Evolutionary conservation across 768 basidiomycete species (phyloP).

Genomic region (Collybia nuda): DNA sequence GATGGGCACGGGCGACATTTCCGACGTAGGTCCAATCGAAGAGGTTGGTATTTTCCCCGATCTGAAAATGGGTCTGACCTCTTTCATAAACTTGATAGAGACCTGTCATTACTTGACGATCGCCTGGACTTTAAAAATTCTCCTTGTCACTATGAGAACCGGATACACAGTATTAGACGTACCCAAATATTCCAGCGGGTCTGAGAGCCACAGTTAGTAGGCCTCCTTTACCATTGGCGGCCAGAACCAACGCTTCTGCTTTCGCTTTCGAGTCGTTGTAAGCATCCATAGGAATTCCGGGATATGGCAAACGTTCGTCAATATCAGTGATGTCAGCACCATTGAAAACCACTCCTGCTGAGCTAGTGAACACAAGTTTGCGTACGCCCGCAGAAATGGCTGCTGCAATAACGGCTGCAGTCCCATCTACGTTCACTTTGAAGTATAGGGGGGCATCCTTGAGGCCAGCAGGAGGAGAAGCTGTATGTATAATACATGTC

Average conservation of each 20-base stretch:
- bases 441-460: constrained; percentile 74
- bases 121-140: constrained; percentile 68
- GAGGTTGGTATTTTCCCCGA: constrained; percentile 90
- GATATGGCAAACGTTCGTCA: constrained; percentile 83
- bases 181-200: constrained; percentile 97
- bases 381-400: constrained; percentile 69
- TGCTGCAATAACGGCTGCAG: constrained; percentile 80
- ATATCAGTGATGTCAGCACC: constrained; percentile 78
- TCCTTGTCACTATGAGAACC: constrained; percentile 2
- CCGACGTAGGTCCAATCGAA: constrained; percentile 98
- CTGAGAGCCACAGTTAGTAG: constrained; percentile 87
- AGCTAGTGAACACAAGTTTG: constrained; percentile 94
- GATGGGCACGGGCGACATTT: constrained; percentile 91
- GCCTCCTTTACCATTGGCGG: constrained; percentile 82
- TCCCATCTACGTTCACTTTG: constrained; percentile 94
- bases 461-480: constrained; percentile 71
- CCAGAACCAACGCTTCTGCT: constrained; percentile 81
- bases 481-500: constrained; percentile 94
- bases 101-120: constrained; percentile 83
- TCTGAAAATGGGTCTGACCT: constrained; percentile 87
- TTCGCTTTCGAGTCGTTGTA: constrained; percentile 95
- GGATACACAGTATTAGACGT: constrained; percentile 19
- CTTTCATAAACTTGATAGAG: constrained; percentile 76
- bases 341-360: constrained; percentile 88
- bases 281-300: constrained; percentile 76